These are phyloP conservation scores for Mycena kentingensis DNA, from an alignment of 768 basidiomycete genomes.

Conservation along the genomic window DNA sequence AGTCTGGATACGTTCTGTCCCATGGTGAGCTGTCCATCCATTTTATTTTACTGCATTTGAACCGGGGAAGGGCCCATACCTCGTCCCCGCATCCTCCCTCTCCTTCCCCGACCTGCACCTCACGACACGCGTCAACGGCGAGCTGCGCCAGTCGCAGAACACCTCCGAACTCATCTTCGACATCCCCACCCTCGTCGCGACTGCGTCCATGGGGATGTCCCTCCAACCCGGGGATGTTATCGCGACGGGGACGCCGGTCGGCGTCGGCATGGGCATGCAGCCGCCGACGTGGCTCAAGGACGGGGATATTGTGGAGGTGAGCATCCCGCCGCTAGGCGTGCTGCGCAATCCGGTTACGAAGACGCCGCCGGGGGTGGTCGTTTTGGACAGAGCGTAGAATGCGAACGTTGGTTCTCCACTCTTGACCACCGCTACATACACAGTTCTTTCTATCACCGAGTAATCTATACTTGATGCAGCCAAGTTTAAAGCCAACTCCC, in stretches of 20 bases:
- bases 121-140: slow-evolving; percentile 21
- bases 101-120: slow-evolving; percentile 18
- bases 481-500: too few relatives aligned
- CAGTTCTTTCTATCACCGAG: too few relatives aligned
- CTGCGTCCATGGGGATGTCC: slow-evolving; percentile 22
- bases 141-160: slow-evolving; percentile 25
- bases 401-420: too few relatives aligned
- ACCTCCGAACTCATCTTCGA: slow-evolving; percentile 26
- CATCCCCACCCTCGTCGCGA: slow-evolving; percentile 21
- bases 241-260: slow-evolving; percentile 23
- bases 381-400: too few relatives aligned
- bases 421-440: too few relatives aligned
- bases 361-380: slow-evolving; percentile 5
- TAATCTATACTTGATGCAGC: too few relatives aligned
- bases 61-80: slow-evolving; percentile 19
- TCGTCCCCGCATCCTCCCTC: slow-evolving; percentile 21
- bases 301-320: slow-evolving; percentile 22
- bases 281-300: slow-evolving; percentile 21
- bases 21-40: slow-evolving; percentile 9
- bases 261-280: slow-evolving; percentile 22
- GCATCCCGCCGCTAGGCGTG: slow-evolving; percentile 21
- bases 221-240: slow-evolving; percentile 23
- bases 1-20: slow-evolving; percentile 25
- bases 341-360: slow-evolving; percentile 20
- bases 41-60: background rate